Conservation (phyloP, 2,329 filamentous ascomycete genomes). For the Coniochaeta ligniaria region DNA sequence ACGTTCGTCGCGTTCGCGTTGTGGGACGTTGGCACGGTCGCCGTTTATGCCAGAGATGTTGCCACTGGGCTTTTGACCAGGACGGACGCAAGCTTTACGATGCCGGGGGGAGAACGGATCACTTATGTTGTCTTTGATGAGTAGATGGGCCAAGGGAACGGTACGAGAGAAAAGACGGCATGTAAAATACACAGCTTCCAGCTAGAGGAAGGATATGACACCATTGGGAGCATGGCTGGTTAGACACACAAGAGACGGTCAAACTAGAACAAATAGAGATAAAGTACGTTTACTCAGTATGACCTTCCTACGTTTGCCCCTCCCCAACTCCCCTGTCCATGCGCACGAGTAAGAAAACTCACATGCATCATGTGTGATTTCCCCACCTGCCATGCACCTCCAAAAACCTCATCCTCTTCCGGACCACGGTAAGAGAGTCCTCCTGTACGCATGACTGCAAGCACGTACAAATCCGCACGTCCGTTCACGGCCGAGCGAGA, state of each 20-base stretch:
- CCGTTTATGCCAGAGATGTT: conserved; percentile 53
- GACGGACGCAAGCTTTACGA: conserved; percentile 31
- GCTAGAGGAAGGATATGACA: background rate
- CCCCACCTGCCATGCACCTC: background rate
- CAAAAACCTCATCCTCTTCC: background rate
- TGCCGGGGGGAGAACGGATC: conserved; percentile 34
- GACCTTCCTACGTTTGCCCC: background rate
- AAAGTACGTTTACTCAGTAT: background rate
- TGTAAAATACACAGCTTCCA: background rate
- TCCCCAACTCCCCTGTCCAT: background rate
- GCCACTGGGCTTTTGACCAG: conserved; percentile 48
- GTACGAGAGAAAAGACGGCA: background rate
- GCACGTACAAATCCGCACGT: background rate
- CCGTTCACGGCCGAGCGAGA: background rate
- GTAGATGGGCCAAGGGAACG: conserved; percentile 10
- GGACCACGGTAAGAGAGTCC: background rate
- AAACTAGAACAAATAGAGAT: background rate
- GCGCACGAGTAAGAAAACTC: background rate
- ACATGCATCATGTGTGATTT: background rate
- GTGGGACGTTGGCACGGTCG: conserved; percentile 53
- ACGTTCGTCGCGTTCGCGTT: conserved; percentile 58
- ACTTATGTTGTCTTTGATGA: conserved; percentile 42
- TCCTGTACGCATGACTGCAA: background rate
- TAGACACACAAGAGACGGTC: background rate
- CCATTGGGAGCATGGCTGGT: background rate